Conservation (phyloP, 78 protist species). For the Dictyostelium capitatum region DNA sequence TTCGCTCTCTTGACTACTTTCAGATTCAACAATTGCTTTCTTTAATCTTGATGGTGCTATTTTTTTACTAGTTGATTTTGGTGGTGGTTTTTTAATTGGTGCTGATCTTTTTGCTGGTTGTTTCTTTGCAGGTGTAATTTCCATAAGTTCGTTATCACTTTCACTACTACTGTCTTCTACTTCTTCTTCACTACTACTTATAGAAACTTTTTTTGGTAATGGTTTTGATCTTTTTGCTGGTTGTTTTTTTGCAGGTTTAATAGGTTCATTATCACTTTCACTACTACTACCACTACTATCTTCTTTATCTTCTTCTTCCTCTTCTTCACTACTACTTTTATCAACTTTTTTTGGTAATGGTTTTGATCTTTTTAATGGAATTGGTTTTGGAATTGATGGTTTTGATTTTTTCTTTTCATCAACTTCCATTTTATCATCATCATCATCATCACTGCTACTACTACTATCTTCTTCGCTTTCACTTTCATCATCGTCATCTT, state of each 20-base stretch:
- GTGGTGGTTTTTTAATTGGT: no score
- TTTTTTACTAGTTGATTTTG: not conserved
- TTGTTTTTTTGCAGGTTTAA: not conserved
- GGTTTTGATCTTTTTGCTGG: not conserved
- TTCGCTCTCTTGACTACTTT: not conserved
- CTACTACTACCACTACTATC: not conserved
- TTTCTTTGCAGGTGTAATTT: not conserved
- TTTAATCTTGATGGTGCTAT: slow-evolving; percentile 1
- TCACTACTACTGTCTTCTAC: not conserved
- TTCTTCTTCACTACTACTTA: not conserved
- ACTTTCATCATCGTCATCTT: not conserved
- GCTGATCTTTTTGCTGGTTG: not conserved
- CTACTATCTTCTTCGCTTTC: not conserved
- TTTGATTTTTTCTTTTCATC: not conserved
- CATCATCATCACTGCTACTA: not conserved
- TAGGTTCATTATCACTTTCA: not conserved
- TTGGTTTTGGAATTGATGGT: slow-evolving; percentile 4
- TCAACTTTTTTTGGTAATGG: not conserved
- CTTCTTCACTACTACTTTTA: not conserved
- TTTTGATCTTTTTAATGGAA: not conserved
- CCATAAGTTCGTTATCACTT: not conserved
- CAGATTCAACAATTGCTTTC: not conserved
- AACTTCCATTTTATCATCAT: not conserved
- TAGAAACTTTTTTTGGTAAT: no score
- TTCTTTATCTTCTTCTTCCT: no score